These are phyloP conservation scores for Candida odintsovae DNA, from an alignment of 805 yeast genomes.

Conservation along the genomic window DNA sequence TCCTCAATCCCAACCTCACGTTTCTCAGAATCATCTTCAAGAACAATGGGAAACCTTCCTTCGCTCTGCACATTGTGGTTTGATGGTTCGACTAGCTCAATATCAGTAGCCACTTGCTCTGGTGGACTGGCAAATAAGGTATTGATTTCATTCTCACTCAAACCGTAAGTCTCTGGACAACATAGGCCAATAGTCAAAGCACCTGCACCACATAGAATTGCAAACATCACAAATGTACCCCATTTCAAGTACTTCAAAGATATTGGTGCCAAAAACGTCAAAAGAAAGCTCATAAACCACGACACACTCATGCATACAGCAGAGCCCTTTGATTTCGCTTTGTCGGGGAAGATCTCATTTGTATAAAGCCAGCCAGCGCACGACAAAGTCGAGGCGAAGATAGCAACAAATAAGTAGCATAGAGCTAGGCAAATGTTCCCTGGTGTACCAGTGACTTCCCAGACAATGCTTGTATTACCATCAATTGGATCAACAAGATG, in stretches of 20 bases:
- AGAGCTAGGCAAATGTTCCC: slow-evolving; percentile 41
- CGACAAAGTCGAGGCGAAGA: slow-evolving; percentile 40
- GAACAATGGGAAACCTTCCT: background rate
- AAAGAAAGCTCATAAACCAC: slow-evolving; percentile 35
- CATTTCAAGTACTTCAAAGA: slow-evolving; percentile 30
- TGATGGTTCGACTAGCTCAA: background rate
- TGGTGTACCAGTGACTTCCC: slow-evolving; percentile 31
- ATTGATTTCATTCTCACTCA: slow-evolving; percentile 23
- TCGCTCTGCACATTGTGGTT: background rate
- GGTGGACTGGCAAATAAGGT: slow-evolving; percentile 11
- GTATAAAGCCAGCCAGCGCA: slow-evolving; percentile 46
- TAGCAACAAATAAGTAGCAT: slow-evolving; percentile 38
- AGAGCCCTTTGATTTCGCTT: slow-evolving; percentile 41
- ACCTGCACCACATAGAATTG: slow-evolving; percentile 28
- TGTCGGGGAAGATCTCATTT: slow-evolving; percentile 41
- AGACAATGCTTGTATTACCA: slow-evolving; percentile 30
- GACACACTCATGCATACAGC: slow-evolving; percentile 41
- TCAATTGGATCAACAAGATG: slow-evolving; percentile 25
- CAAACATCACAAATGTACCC: slow-evolving; percentile 36
- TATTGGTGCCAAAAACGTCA: slow-evolving; percentile 37
- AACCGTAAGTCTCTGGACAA: slow-evolving; percentile 41
- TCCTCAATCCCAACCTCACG: background rate
- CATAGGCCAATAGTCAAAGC: slow-evolving; percentile 24
- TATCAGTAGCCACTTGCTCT: background rate
- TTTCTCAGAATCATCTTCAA: background rate